Base-by-base conservation (phyloP, 768 basidiomycete genomes). In the Russula sp. region DNA sequence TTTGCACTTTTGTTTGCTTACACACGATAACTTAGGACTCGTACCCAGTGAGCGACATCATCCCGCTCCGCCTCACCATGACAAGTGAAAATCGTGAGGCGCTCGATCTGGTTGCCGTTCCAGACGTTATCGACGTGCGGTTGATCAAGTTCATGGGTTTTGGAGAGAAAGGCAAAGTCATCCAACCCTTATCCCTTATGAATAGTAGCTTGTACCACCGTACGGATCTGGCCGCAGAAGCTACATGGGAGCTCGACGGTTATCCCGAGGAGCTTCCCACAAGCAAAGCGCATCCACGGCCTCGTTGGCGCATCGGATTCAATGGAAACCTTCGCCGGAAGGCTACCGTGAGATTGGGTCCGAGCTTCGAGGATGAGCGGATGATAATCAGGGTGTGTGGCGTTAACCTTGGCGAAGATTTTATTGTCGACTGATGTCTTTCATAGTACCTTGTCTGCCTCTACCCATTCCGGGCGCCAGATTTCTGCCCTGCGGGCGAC, bases 121-220 rank as follows among this genome's bases (percentile, higher is more conserved):
- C 27, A 27, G 27, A 27, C 27, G 27, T 27, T 27, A 62, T 65
- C 39, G 49, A 67, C 9, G 64, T 65, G 37, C 64, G 54, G n/a
- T 35, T 67, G 16, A 20, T 58, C 9, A 67, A 65, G 47, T 44
- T 57, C 39, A 22, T 67, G 18, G 64, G 42, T 16, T 67, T 65
- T 35, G 66, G 66, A 49, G 27, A 65, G 6, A 14, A 57, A 13
- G 45, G 48, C 22, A 31, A 39, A 9, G 27, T 22, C 10, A 8
- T 53, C 11, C 20, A 27, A 14, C 64, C 64, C 5, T 22, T 64
- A 7, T 40, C 44, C 7, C 56, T 57, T 6, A 47, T 0, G 27
- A 34, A 61, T 35, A 59, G 53, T 16, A 31, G 9, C 22, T 35
- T 52, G 40, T 65, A 58, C 42, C 45, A 65, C 55, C 32, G 53